Conservation (phyloP, 2,329 filamentous ascomycete species). For the Botrytis medusae region DNA sequence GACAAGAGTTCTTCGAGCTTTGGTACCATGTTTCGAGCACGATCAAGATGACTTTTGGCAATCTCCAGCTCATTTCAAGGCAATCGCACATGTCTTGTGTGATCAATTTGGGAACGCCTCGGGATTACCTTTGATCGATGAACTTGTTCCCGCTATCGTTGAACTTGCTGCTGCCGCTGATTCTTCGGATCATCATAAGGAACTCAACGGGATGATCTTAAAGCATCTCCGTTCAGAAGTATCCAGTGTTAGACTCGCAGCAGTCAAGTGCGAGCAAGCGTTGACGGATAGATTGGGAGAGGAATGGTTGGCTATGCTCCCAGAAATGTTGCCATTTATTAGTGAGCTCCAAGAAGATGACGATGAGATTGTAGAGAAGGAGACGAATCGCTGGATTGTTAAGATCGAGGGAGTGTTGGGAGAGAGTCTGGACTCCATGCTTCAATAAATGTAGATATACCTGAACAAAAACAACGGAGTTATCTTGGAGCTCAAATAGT, state of each 20-base stretch:
- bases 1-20: constrained; percentile 66
- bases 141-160: constrained; percentile 72
- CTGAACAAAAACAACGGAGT: constrained; percentile 18
- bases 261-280: constrained; percentile 76
- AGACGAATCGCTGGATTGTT: constrained; percentile 86
- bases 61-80: constrained; percentile 79
- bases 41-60: constrained; percentile 98
- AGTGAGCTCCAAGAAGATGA: constrained; percentile 96
- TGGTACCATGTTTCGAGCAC: constrained; percentile 76
- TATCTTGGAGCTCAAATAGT: constrained; percentile 3
- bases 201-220: constrained; percentile 77
- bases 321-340: constrained; percentile 95
- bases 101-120: constrained; percentile 59
- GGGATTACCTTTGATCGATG: constrained; percentile 46
- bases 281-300: constrained; percentile 81
- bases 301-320: constrained; percentile 87
- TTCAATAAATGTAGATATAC: constrained; percentile 58
- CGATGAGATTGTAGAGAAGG: constrained; percentile 86
- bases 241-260: constrained; percentile 72
- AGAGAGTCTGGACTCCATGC: constrained; percentile 88
- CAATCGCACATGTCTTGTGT: constrained; percentile 68
- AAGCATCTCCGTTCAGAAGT: constrained; percentile 74
- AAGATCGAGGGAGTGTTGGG: constrained; percentile 87
- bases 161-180: constrained; percentile 79
- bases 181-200: constrained; percentile 86